Percentiles rank a stretch among this genome's conserved stretches.
Conservation (phyloP, 202 grass and related monocot species). For the Cymbopogon flexuosus region DNA sequence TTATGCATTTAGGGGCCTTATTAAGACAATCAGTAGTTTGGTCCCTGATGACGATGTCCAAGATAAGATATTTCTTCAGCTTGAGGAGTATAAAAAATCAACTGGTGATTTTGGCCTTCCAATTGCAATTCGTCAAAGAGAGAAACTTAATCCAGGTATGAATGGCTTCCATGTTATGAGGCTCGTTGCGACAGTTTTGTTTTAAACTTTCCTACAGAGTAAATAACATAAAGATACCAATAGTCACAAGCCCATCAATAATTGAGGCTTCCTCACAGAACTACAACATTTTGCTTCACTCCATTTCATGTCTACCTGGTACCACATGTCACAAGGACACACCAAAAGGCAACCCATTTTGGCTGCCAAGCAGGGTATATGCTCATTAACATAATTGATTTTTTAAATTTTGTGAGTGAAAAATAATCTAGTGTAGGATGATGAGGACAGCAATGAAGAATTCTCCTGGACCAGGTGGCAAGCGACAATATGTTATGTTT, state of each 20-base stretch:
- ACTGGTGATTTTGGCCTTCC: conserved; percentile 60
- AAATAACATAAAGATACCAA: background rate
- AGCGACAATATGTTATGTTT: background rate
- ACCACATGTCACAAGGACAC: background rate
- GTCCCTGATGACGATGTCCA: conserved; percentile 46
- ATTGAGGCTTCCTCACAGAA: background rate
- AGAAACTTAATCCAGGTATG: conserved; percentile 61
- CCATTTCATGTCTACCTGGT: background rate
- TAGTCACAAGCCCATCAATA: background rate
- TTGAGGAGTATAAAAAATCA: conserved; percentile 69
- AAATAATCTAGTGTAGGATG: background rate
- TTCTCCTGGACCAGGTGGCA: background rate
- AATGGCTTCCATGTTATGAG: background rate
- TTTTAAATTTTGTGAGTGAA: background rate
- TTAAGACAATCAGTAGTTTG: conserved; percentile 58
- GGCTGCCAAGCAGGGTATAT: background rate
- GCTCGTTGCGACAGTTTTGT: background rate
- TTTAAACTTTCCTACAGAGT: background rate
- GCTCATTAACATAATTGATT: background rate
- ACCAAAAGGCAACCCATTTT: background rate
- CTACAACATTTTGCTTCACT: background rate
- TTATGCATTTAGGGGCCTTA: conserved; percentile 55
- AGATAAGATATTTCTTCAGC: conserved; percentile 70
- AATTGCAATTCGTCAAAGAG: conserved; percentile 62
- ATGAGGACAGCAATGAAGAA: background rate